A percentile compares a stretch with the other conserved stretches of the same genome.
Evolutionary conservation across 768 basidiomycete species (phyloP).

Genomic region (Xerocomellus amylosporus): DNA sequence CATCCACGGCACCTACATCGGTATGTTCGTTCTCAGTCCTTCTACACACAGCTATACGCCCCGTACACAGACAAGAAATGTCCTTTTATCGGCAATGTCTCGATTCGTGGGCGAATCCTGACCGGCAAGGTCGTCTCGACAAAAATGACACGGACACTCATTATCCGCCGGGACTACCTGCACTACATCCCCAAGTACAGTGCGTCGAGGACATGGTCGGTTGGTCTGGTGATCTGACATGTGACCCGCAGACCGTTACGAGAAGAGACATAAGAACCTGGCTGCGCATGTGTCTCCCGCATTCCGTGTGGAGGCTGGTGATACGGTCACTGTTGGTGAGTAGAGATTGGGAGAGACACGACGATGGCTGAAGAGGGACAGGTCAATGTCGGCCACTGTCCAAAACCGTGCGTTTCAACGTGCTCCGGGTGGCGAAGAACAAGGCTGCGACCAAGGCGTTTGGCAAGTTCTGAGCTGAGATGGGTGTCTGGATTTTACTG

Average conservation of each 20-base stretch:
- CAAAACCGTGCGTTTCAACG: constrained; percentile 99
- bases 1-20: constrained; percentile 94
- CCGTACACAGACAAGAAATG: constrained; percentile 92
- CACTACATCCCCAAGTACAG: constrained; percentile 99
- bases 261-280: constrained; percentile 98
- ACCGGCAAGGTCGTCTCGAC: constrained; percentile 97
- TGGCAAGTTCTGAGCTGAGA: constrained; percentile 75
- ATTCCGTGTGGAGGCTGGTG: constrained; percentile 96
- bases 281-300: constrained; percentile 96
- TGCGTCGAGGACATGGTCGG: constrained; percentile 41
- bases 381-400: constrained; percentile 99
- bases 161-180: constrained; percentile 93
- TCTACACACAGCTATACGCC: not conserved
- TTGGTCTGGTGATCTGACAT: constrained; percentile 8
- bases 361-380: constrained; percentile 26
- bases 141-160: constrained; percentile 98
- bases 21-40: constrained; percentile 46
- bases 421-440: constrained; percentile 90
- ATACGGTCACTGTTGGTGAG: constrained; percentile 92
- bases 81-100: constrained; percentile 95
- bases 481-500: constrained; percentile 1
- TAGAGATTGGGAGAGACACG: constrained; percentile 20
- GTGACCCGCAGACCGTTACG: constrained; percentile 79
- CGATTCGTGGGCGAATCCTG: constrained; percentile 98
- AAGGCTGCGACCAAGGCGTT: constrained; percentile 90